Base-by-base conservation (phyloP, 129 eudicot species). In the Tagetes patula region DNA sequence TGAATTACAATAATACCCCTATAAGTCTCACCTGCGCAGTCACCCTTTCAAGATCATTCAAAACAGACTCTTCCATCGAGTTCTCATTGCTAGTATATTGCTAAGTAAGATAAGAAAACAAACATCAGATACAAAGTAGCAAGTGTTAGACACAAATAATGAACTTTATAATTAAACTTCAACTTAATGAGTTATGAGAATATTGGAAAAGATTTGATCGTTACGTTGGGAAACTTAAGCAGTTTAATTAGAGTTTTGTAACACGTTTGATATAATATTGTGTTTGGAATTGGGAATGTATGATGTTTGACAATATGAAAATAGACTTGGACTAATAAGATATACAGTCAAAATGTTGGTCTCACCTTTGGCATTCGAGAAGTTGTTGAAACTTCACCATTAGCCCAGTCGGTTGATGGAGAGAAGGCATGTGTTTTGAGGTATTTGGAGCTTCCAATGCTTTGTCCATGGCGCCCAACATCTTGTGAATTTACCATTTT, bases 1-100 rank as follows among this genome's bases (percentile, higher is more conserved):
- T 27, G 31, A 60, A 11, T 71, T 58, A 31, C 72, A 53, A 58
- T 30, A 8, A 56, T 32, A 27, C 37, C 60, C 58, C 48, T 34
- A 67, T 8, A 48, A 33, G 69, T 64, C 62, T 71, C 76, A 88
- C 95, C 93, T 83, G 88, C 38, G 79, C 45, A 53, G 89, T 83
- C 56, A 82, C 83, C 49, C 82, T 74, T 77, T 85, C 87, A 52
- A 90, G 89, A 58, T 85, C 88, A 65, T 72, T 72, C 75, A 87
- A 39, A 30, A 81, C 86, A 1, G 93, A 82, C 77, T 77, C 88
- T 75, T 87, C 90, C 60, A 69, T 34, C 13, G 88, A 81, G 63
- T 81, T 76, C 66, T 85, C 84, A 11, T 81, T 73, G 34, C 67
- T 83, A 36, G 59, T 11, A 32, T 70, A 74, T 37, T 72, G 69